Conservation (phyloP, 805 yeast species). For the Scheffersomyces coipomensis region DNA sequence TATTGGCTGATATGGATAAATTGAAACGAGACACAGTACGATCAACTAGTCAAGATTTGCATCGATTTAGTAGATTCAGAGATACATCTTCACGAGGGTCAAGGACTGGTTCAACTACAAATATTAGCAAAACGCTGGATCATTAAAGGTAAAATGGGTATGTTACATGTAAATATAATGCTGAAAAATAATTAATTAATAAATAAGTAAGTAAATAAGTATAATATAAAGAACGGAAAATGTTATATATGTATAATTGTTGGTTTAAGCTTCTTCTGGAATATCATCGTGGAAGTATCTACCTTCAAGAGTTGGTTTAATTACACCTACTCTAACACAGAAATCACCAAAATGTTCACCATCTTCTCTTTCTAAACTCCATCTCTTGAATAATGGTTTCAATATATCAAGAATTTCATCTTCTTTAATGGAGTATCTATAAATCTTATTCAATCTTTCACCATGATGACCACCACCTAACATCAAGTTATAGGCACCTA, state of each 20-base stretch:
- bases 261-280: conserved; percentile 69
- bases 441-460: conserved; percentile 86
- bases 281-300: conserved; percentile 93
- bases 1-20: conserved; percentile 24
- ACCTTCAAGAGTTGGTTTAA: conserved; percentile 87
- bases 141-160: too few relatives aligned
- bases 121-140: too few relatives aligned
- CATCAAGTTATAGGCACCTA: conserved; percentile 89
- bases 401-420: conserved; percentile 77
- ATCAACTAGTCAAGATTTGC: neutral
- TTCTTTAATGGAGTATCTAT: conserved; percentile 84
- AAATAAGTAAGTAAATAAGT: too few relatives aligned
- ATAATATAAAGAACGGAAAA: too few relatives aligned
- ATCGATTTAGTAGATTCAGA: too few relatives aligned
- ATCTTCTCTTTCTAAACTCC: conserved; percentile 88
- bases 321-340: conserved; percentile 81
- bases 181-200: too few relatives aligned
- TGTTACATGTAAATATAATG: too few relatives aligned
- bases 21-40: neutral
- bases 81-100: too few relatives aligned
- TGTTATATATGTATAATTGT: too few relatives aligned
- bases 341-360: conserved; percentile 97
- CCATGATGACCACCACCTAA: conserved; percentile 96
- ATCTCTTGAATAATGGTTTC: conserved; percentile 86
- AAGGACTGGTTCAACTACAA: too few relatives aligned